phyloP scores from a whole-genome alignment of 2,329 filamentous ascomycete species.

The Stromatinia cepivora region DNA sequence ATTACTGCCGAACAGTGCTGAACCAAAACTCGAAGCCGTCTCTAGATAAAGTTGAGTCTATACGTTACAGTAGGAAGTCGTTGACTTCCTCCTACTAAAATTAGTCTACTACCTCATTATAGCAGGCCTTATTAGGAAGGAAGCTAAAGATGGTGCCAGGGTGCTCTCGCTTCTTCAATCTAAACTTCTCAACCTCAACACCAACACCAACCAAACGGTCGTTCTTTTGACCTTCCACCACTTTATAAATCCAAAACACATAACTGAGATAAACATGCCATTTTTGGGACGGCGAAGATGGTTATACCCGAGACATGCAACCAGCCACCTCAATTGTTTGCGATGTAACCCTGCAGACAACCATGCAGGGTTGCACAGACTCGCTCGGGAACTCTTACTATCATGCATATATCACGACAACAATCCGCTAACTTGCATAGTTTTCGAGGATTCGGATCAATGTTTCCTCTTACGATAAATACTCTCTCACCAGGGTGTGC shows the following conservation, averaged over 20 bases:
- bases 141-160: neutral
- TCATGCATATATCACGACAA: conserved; percentile 2
- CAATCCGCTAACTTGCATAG: conserved; percentile 10
- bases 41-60: neutral
- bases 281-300: neutral
- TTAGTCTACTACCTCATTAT: too few species aligned
- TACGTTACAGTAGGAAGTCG: neutral
- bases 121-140: neutral
- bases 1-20: neutral
- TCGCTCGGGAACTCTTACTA: conserved; percentile 8
- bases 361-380: conserved; percentile 12
- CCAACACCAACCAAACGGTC: neutral
- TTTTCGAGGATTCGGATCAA: neutral
- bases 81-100: neutral
- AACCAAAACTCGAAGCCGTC: neutral
- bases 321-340: conserved; percentile 10
- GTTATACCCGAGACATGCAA: conserved; percentile 18
- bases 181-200: neutral
- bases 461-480: neutral
- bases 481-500: neutral
- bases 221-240: neutral
- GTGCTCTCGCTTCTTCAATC: neutral
- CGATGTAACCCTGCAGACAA: conserved; percentile 15
- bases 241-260: neutral
- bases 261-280: neutral